A percentile compares a stretch with the other conserved stretches of the same genome.
Evolutionary conservation across 2,329 filamentous ascomycete species (phyloP).

Genomic region (Boeremia lycopersici): DNA sequence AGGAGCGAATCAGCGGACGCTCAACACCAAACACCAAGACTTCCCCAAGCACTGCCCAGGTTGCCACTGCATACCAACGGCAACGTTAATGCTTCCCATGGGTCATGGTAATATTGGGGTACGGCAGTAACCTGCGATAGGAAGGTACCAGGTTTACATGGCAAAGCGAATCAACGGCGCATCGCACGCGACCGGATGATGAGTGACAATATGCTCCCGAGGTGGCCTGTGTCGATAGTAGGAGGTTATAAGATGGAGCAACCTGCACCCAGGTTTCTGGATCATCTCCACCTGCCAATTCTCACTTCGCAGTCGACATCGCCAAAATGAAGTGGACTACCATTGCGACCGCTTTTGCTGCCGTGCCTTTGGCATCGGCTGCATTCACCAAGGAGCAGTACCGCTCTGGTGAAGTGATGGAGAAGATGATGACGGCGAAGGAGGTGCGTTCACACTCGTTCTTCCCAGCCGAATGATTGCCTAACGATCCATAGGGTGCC

Average conservation of each 20-base stretch:
- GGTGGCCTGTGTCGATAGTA: constrained; percentile 2
- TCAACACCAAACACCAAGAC: constrained; percentile 21
- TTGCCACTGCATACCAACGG: constrained; percentile 20
- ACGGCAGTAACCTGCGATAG: constrained; percentile 38
- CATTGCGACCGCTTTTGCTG: constrained; percentile 33
- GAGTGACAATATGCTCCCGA: constrained; percentile 9
- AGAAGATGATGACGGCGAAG: constrained; percentile 43
- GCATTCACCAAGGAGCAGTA: constrained; percentile 40
- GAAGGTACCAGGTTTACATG: constrained; percentile 33
- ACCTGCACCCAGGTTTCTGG: constrained; percentile 18
- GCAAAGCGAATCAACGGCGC: constrained; percentile 22
- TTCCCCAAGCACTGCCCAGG: constrained; percentile 27
- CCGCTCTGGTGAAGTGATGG: constrained; percentile 43
- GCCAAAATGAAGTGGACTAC: constrained; percentile 43
- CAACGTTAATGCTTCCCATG: constrained; percentile 27
- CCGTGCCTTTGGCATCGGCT: constrained; percentile 41
- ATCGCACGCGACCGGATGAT: constrained; percentile 20
- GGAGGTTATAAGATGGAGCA: constrained; percentile 22
- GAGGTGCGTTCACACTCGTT: constrained; percentile 25
- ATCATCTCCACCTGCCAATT: constrained; percentile 29
- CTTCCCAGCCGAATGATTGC: background rate
- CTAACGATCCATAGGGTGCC: constrained; percentile 29
- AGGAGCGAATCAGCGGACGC: constrained; percentile 20
- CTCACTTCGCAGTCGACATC: constrained; percentile 29
- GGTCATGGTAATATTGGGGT: constrained; percentile 40